These are phyloP conservation scores for Mucor racemosus DNA, from an alignment of 371 early-diverging fungal genomes.

Conservation along the genomic window DNA sequence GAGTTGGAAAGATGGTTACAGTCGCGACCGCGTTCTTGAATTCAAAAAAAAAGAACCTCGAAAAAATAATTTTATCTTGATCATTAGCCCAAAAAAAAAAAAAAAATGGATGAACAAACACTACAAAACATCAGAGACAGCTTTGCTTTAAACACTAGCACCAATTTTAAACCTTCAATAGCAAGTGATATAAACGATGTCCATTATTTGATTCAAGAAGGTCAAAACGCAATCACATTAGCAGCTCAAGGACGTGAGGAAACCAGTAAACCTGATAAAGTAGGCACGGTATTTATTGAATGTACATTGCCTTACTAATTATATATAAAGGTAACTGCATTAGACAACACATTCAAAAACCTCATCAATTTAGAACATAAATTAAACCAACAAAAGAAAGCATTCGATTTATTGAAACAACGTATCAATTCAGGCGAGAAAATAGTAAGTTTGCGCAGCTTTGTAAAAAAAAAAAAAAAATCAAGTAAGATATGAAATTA, in stretches of 20 bases:
- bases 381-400: constrained; percentile 4
- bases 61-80: too few relatives aligned
- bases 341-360: constrained; percentile 15
- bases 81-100: too few relatives aligned
- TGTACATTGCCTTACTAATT: neutral
- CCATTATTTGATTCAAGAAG: constrained; percentile 6
- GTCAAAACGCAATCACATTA: constrained; percentile 5
- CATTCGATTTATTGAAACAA: neutral
- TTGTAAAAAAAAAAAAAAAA: too few relatives aligned
- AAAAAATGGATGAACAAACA: neutral
- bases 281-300: neutral
- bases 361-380: constrained; percentile 19
- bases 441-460: constrained; percentile 1
- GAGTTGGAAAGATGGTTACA: too few relatives aligned
- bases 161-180: neutral
- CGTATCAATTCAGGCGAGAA: constrained; percentile 10
- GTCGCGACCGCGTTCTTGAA: too few relatives aligned
- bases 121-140: neutral
- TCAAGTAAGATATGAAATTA: neutral
- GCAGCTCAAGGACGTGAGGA: constrained; percentile 21
- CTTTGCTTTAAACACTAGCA: neutral
- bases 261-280: constrained; percentile 6
- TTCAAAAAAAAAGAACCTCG: too few relatives aligned
- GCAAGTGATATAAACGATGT: constrained; percentile 3
- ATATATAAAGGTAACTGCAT: neutral